These are phyloP conservation scores for Cardiospermum halicacabum DNA, from an alignment of 345 rosid genomes.

Conservation along the genomic window DNA sequence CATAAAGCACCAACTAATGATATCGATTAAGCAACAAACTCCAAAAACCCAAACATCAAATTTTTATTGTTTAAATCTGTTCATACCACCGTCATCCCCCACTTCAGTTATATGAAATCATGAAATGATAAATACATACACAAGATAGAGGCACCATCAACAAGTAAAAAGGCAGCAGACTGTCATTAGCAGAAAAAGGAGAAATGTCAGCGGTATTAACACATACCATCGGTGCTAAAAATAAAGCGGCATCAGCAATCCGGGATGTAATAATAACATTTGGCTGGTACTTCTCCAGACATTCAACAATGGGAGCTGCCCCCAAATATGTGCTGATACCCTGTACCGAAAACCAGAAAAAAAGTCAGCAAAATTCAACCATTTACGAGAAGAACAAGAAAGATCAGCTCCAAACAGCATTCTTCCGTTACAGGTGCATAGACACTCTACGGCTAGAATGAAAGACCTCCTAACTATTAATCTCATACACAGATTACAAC, in stretches of 20 bases:
- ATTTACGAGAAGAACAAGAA: background rate
- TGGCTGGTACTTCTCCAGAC: constrained; percentile 78
- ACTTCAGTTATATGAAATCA: background rate
- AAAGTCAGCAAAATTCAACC: background rate
- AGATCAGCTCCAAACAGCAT: background rate
- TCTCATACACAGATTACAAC: constrained; percentile 5
- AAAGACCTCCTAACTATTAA: too few relatives aligned
- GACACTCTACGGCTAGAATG: background rate
- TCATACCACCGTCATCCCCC: background rate
- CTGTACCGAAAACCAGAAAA: constrained; percentile 34
- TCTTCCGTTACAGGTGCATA: background rate
- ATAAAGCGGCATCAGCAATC: constrained; percentile 87
- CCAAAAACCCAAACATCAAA: background rate
- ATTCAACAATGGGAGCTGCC: constrained; percentile 91
- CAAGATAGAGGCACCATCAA: background rate
- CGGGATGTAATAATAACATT: constrained; percentile 79
- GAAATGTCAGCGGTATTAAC: background rate
- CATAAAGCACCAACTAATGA: background rate
- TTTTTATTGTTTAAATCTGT: background rate
- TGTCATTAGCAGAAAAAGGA: background rate
- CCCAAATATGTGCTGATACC: constrained; percentile 88
- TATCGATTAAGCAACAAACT: background rate
- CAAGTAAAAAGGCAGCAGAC: background rate
- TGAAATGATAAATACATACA: background rate
- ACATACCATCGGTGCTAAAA: constrained; percentile 90